These are phyloP conservation scores for Fusarium sp. DNA, from an alignment of 2,329 filamentous ascomycete species.

Conservation along the genomic window DNA sequence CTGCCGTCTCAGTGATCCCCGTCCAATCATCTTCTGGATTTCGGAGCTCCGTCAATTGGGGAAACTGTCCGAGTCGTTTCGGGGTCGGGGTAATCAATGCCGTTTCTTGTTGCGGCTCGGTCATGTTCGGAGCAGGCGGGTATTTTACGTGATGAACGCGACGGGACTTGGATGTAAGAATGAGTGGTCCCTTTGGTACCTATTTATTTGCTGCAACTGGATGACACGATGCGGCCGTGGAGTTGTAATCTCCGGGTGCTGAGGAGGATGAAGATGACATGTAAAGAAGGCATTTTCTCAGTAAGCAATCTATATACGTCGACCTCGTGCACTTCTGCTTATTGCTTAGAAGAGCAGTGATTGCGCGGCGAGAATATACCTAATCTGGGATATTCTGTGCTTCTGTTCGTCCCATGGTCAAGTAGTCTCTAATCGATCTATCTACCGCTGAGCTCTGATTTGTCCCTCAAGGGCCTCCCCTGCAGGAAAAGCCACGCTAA, in stretches of 20 bases:
- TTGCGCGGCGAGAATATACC: too few relatives aligned
- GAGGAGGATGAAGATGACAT: too few relatives aligned
- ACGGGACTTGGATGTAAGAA: neutral
- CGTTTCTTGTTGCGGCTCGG: conserved; percentile 10
- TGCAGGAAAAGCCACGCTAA: conserved; percentile 31
- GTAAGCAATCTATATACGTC: neutral
- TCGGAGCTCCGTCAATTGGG: conserved; percentile 35
- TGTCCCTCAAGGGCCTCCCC: neutral
- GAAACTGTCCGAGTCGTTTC: conserved; percentile 20
- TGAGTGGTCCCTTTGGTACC: conserved; percentile 5
- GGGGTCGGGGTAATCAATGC: conserved; percentile 16
- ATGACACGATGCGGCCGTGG: conserved; percentile 7
- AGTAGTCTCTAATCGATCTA: conserved; percentile 1
- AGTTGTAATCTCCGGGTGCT: neutral
- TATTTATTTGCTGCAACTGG: conserved; percentile 20
- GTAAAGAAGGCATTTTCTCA: neutral
- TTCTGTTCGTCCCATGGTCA: neutral
- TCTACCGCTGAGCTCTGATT: conserved; percentile 3
- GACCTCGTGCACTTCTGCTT: neutral
- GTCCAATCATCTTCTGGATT: conserved; percentile 45
- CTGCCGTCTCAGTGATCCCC: conserved; percentile 41
- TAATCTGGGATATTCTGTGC: too few relatives aligned
- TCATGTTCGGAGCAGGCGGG: conserved; percentile 22
- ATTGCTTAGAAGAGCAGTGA: conserved; percentile 7
- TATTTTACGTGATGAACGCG: conserved; percentile 29